Conservation (phyloP, 2,329 filamentous ascomycete species). For the Paradendryphiella salina region DNA sequence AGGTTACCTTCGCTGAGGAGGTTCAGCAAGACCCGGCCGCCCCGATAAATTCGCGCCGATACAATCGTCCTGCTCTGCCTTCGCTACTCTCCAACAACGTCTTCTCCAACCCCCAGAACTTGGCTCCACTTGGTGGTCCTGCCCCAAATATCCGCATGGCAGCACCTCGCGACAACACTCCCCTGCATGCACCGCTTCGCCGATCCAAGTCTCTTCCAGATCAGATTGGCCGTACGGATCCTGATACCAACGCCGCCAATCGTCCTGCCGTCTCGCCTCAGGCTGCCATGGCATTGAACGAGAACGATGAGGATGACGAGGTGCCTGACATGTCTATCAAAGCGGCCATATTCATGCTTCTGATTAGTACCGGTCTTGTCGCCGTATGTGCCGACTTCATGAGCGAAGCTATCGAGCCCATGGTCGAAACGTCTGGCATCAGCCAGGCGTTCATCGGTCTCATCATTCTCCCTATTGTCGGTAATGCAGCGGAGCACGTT, state of each 20-base stretch:
- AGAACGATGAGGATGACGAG: conserved; percentile 37
- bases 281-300: conserved; percentile 22
- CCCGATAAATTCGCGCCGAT: conserved; percentile 57
- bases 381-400: conserved; percentile 72
- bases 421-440: conserved; percentile 63
- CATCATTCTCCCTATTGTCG: conserved; percentile 80
- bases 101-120: conserved; percentile 56
- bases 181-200: conserved; percentile 27
- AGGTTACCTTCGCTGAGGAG: conserved; percentile 49
- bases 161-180: conserved; percentile 26
- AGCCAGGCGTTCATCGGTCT: conserved; percentile 77
- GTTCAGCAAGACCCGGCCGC: conserved; percentile 27
- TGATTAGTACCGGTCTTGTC: conserved; percentile 59
- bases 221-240: conserved; percentile 35
- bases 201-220: conserved; percentile 45
- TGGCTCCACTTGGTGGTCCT: conserved; percentile 36
- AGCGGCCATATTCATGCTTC: conserved; percentile 58
- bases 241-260: conserved; percentile 23
- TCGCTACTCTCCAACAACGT: conserved; percentile 73
- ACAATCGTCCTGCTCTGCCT: conserved; percentile 61
- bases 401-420: conserved; percentile 70
- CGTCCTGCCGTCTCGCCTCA: conserved; percentile 26
- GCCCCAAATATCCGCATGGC: conserved; percentile 41
- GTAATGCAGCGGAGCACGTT: conserved; percentile 80
- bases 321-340: conserved; percentile 59